A percentile compares a stretch with the other conserved stretches of the same genome.
Conservation (phyloP, 352 stramenopile genomes). For the Globisporangium middletonii region DNA sequence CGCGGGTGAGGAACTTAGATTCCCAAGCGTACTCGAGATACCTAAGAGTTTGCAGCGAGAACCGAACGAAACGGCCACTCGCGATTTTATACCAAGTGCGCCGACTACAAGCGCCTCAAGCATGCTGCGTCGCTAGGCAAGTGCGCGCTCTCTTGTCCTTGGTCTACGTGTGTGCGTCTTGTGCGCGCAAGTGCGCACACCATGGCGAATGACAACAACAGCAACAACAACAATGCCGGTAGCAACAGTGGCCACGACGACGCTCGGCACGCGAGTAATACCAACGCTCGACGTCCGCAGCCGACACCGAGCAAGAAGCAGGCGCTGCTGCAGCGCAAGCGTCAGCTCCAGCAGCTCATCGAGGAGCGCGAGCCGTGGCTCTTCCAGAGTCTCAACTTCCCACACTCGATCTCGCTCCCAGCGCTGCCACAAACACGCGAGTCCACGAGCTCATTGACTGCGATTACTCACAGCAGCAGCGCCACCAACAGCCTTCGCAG, state of each 20-base stretch:
- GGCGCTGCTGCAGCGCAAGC: conserved; percentile 16
- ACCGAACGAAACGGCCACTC: too few species aligned
- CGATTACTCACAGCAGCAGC: not conserved
- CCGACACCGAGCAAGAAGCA: conserved; percentile 18
- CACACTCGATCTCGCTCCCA: conserved; percentile 11
- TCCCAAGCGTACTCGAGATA: too few species aligned
- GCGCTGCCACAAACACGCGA: not conserved
- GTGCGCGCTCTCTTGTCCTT: not conserved
- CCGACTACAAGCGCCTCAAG: too few species aligned
- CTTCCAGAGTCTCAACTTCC: conserved; percentile 55
- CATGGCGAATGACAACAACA: conserved; percentile 8
- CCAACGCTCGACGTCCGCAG: not conserved
- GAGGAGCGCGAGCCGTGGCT: conserved; percentile 51
- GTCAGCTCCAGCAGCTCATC: conserved; percentile 13
- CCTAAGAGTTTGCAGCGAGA: too few species aligned
- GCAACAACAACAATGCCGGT: conserved; percentile 1
- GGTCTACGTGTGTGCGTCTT: not conserved
- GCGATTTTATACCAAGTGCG: too few species aligned
- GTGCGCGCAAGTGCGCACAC: not conserved
- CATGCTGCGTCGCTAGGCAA: not conserved
- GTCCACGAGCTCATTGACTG: not conserved
- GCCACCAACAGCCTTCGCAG: not conserved
- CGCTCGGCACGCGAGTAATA: not conserved
- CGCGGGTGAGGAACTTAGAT: too few species aligned
- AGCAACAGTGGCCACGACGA: conserved; percentile 2